Base-by-base conservation (phyloP, 495 filamentous ascomycete genomes). In the Filosporella fistucella region DNA sequence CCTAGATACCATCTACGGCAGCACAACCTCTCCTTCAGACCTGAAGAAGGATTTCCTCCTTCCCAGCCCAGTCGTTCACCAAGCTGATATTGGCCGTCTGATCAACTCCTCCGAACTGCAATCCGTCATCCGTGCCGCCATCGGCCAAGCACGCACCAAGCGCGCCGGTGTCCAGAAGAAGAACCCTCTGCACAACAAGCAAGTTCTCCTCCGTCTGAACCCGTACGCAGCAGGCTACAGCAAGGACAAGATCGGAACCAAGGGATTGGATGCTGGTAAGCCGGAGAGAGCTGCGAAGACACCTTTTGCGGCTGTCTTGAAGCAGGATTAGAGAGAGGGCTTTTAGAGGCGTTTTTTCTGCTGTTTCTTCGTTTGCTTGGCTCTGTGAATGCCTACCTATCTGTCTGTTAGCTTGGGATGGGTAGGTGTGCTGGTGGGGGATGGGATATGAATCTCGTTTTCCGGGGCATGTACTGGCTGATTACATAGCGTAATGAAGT, bases 101-200 rank as follows among this genome's bases (percentile, higher is more conserved):
- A 98, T 98, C 82, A 98, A 98, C 86, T 91, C 85, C 60, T 89
- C 88, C 60, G 93, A 98, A 79, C 85, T 97, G 68, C 93, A 98
- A 82, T 84, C 81, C 67, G 90, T 96, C 42, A 80, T 97, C 52
- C 80, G 85, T 43, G 85, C 83, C 30, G 88, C 89, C 61, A 90
- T 88, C 78, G 94, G 94, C 56, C 85, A 86, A 58, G 75, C 89
- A 61, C 75, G 80, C 61, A 93, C 89, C 71, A 96, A 96, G 89
- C 87, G 93, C 60, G 73, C 75, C 58, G 67, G 75, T 62, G 88
- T 95, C 48, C 90, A 95, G 81, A 98, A 98, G 90, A 96, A 96
- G 89, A 97, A 98, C 80, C 94, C 93, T 65, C 86, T 98, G 52
- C 77, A 76, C 74, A 98, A 98, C 83, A 94, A 86, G 80, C 94